phyloP scores from a whole-genome alignment of 176 grass and related monocot genomes.

The Oropetium thomaeum region DNA sequence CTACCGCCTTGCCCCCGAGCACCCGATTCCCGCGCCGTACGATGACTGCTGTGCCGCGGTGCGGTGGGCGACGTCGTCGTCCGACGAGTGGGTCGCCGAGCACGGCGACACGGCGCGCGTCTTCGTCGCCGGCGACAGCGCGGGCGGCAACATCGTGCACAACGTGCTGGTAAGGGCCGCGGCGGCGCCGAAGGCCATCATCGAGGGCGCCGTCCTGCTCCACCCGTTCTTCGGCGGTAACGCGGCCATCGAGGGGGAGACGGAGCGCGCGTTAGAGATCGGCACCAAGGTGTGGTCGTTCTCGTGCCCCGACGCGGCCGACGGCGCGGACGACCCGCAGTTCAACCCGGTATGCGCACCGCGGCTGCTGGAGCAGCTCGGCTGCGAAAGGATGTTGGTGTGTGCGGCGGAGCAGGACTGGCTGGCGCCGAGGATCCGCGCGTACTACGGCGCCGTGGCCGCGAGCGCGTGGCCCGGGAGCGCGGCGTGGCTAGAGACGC shows the following conservation, averaged over 20 bases:
- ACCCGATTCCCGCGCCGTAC: slow-evolving; percentile 56
- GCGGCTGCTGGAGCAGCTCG: background rate
- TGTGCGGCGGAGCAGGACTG: slow-evolving; percentile 29
- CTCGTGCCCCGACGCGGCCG: background rate
- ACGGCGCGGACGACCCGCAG: background rate
- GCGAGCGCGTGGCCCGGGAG: slow-evolving; percentile 43
- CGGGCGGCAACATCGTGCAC: slow-evolving; percentile 79
- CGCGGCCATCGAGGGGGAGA: slow-evolving; percentile 1
- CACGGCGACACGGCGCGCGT: slow-evolving; percentile 49
- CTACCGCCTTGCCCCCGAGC: slow-evolving; percentile 57
- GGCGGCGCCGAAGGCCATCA: background rate
- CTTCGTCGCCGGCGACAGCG: slow-evolving; percentile 68
- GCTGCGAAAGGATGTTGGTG: slow-evolving; percentile 35
- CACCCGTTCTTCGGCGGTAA: slow-evolving; percentile 46
- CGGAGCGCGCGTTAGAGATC: background rate
- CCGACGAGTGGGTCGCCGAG: slow-evolving; percentile 43
- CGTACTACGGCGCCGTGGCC: slow-evolving; percentile 23
- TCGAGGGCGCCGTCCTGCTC: slow-evolving; percentile 45
- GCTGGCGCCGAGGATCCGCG: slow-evolving; percentile 8
- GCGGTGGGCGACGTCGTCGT: slow-evolving; percentile 40
- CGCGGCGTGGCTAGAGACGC: slow-evolving; percentile 28
- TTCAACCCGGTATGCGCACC: background rate
- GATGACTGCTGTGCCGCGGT: slow-evolving; percentile 43
- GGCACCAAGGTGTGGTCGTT: background rate
- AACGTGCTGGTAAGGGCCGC: slow-evolving; percentile 20